Evolutionary conservation across 2,329 filamentous ascomycete genomes (phyloP), one percentile per base, ranked within the genome.

Genomic region (Scleromitrula shiraiana): DNA sequence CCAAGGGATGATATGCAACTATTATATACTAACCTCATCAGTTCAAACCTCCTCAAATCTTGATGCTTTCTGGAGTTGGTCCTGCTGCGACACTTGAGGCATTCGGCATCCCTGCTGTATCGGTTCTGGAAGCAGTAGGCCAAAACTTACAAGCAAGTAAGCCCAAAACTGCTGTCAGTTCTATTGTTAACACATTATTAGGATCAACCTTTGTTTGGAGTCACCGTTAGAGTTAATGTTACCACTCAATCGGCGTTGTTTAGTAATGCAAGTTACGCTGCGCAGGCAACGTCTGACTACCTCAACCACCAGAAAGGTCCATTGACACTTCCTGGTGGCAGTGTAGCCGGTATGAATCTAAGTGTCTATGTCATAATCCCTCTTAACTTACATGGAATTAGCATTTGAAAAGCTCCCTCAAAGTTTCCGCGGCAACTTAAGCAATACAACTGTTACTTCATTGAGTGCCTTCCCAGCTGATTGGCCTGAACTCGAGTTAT

Each of bases 1-100:
- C n/a, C 29, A 9, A 4, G n/a, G 10, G n/a, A 14, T 30, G 3
- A 30, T 10, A 5, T 30, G 29, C 29, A 12, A n/a, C 29, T 12
- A 30, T 10, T 5, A 14, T 4, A 10, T 20, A 19, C 35, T 37
- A 5, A 37, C 17, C 7, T 19, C 20, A 17, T 6, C 17, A 37
- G 35, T 37, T 37, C 17, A 19, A 12, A 12, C 22, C 35, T 9
- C 70, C 71, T 0, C 69, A 74, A 52, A 64, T 76, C 4, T 66
- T 76, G 3, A 69, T 70, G 59, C 65, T 74, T 0, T 71, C 68
- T 44, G 73, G 74, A 10, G 64, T 77, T 23, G 73, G 73, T 0
- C 67, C 70, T 1, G 62, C 60, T 1, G 59, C 62, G 1, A 67
- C 71, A 23, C 64, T 78, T 2, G 44, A 66, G 8, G 57, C 63